Evolutionary conservation across 192 early-diverging fungal species (phyloP).

Genomic region (Coemansia sp.): DNA sequence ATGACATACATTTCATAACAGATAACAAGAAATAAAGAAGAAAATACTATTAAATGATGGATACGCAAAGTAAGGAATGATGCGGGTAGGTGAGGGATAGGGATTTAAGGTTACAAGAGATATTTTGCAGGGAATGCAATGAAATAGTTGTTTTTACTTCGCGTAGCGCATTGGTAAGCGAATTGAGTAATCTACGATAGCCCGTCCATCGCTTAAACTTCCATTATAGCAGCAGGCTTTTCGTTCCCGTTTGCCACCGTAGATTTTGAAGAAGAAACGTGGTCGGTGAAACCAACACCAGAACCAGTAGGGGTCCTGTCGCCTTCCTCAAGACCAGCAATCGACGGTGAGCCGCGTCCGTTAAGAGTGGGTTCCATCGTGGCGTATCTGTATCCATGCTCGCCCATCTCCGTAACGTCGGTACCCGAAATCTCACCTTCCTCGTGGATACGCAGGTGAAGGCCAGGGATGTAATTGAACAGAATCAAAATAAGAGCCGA

Average conservation of each 20-base stretch:
- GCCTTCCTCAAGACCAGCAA: slow-evolving; percentile 30
- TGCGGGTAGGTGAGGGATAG: too few species aligned
- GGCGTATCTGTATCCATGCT: slow-evolving; percentile 58
- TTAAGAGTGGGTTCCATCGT: slow-evolving; percentile 24
- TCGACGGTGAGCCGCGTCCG: slow-evolving; percentile 17
- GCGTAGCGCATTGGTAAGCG: too few species aligned
- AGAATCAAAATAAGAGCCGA: slow-evolving; percentile 70
- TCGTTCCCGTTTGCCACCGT: slow-evolving; percentile 25
- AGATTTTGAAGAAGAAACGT: slow-evolving; percentile 15
- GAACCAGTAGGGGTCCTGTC: not conserved
- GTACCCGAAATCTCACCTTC: slow-evolving; percentile 72
- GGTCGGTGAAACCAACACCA: not conserved
- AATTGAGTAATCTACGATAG: too few species aligned
- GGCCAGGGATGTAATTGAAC: slow-evolving; percentile 72
- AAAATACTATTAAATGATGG: not conserved
- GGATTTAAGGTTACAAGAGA: not conserved
- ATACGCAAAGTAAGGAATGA: not conserved
- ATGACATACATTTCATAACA: not conserved
- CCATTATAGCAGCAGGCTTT: slow-evolving; percentile 10
- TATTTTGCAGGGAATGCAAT: too few species aligned
- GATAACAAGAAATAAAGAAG: not conserved
- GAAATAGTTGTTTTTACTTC: too few species aligned
- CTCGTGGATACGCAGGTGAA: slow-evolving; percentile 75
- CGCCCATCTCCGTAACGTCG: slow-evolving; percentile 86
- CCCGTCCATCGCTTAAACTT: too few species aligned